A percentile compares a stretch with the other conserved stretches of the same genome.
phyloP scores from a whole-genome alignment of 1,139 yeast genomes.

The Saccharomyces hybrid region DNA sequence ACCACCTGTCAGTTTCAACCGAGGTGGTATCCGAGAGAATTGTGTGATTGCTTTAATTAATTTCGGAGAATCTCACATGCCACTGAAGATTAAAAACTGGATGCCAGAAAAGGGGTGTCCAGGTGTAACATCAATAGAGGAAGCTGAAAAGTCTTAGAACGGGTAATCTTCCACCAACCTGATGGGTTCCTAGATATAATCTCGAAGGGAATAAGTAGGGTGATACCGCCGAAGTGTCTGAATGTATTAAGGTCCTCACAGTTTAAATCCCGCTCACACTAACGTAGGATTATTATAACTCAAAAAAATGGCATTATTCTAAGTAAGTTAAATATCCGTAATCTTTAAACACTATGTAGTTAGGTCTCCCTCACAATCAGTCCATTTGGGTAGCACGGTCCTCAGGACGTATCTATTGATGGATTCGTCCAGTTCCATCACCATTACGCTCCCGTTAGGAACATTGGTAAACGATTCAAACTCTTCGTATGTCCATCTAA shows the following conservation, averaged over 20 bases:
- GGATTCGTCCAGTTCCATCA: slow-evolving; percentile 55
- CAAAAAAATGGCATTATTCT: neutral
- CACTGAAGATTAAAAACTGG: neutral
- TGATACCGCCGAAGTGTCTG: neutral
- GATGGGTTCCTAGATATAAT: neutral
- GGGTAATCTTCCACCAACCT: neutral
- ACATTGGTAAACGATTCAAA: slow-evolving; percentile 76
- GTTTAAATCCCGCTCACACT: neutral
- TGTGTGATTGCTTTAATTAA: neutral
- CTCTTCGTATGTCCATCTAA: slow-evolving; percentile 82
- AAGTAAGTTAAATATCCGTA: neutral
- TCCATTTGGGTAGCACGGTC: slow-evolving; percentile 53
- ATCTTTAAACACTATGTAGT: neutral
- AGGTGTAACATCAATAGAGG: neutral
- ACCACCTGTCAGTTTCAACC: slow-evolving; percentile 1
- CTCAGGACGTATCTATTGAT: slow-evolving; percentile 43
- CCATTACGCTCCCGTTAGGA: slow-evolving; percentile 74
- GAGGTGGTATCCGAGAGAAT: neutral
- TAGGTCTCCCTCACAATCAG: slow-evolving; percentile 1
- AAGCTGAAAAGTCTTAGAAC: neutral
- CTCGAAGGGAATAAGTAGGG: neutral
- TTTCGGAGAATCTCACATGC: neutral
- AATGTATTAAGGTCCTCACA: neutral
- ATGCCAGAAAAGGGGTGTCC: neutral
- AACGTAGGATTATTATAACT: neutral